A percentile compares a stretch with the other conserved stretches of the same genome.
Evolutionary conservation across 495 filamentous ascomycete species (phyloP).

Genomic region (Daldinia grandis): DNA sequence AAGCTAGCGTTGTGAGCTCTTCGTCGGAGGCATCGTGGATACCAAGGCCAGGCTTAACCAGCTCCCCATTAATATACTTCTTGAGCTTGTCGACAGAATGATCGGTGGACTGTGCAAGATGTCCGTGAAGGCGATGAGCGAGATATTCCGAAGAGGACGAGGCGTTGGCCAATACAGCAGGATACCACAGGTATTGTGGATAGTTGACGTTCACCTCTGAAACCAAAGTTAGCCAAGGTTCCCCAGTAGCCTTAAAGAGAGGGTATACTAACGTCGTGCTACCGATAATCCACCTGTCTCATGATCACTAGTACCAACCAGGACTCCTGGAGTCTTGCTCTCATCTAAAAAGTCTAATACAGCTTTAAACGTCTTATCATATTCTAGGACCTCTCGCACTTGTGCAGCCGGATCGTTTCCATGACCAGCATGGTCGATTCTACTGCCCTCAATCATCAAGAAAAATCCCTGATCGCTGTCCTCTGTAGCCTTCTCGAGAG

Average conservation of each 20-base stretch:
- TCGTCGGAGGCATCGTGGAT: constrained; percentile 74
- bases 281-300: constrained; percentile 90
- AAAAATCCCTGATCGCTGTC: constrained; percentile 94
- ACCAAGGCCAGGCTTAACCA: constrained; percentile 74
- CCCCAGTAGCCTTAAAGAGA: background rate
- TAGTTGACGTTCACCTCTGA: constrained; percentile 50
- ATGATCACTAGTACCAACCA: constrained; percentile 92
- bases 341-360: constrained; percentile 86
- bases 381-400: constrained; percentile 91
- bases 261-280: constrained; percentile 69
- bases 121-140: constrained; percentile 62
- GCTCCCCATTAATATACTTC: constrained; percentile 65
- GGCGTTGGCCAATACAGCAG: constrained; percentile 79
- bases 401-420: constrained; percentile 95
- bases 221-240: constrained; percentile 29
- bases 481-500: constrained; percentile 82
- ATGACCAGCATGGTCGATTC: constrained; percentile 97
- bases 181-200: constrained; percentile 83
- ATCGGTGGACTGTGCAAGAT: constrained; percentile 53
- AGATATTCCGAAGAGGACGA: constrained; percentile 80
- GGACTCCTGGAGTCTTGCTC: constrained; percentile 74
- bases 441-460: constrained; percentile 95
- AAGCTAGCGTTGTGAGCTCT: constrained; percentile 74
- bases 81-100: constrained; percentile 53
- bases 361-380: constrained; percentile 82